Base-by-base conservation (phyloP, 139 green algal species). In the Volvox reticuliferus region DNA sequence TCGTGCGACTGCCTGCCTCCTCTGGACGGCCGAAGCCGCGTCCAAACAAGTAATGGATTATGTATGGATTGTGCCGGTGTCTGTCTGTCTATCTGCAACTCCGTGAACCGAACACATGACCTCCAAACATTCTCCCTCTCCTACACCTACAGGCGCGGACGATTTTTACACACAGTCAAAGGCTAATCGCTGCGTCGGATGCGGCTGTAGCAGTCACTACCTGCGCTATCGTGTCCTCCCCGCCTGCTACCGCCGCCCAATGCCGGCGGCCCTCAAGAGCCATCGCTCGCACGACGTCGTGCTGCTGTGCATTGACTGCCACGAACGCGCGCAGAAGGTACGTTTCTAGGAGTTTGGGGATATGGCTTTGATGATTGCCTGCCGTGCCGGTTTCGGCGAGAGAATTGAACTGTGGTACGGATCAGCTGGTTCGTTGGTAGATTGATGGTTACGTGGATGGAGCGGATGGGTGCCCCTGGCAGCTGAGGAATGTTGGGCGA, bases 231-330 rank as follows among this genome's bases (percentile, higher is more conserved):
- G 96, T 0, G 88, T 98, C 2, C 94, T 98, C 32, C 97, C 96
- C n/a, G 69, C 92, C n/a, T 97, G 94, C 92, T 98, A 98, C 94
- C 90, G 97, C 55, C 90, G 93, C 32, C 82, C 93, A 73, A 95
- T 98, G 89, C 97, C 97, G 20, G 80, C 95, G 3, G 75, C 91
- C 12, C 91, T 98, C 26, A 98, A 98, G 89, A 95, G 88, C 82
- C 97, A 98, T 92, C 89, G 97, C 80, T 95, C 86, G 44, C 97
- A 98, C 85, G 97, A 98, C 91, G 95, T 98, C n/a, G 94, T 98
- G 50, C 93, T 98, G 91, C 94, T 98, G 37, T 98, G 97, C 89
- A 91, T 98, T 1, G 90, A 94, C 87, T 98, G 96, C 91, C 94
- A 96, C 87, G 85, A 89, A 68, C 17, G 18, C 37, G 85, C 85